Base-by-base conservation (phyloP, 2,329 filamentous ascomycete species). In the Hirsutella thompsonii region DNA sequence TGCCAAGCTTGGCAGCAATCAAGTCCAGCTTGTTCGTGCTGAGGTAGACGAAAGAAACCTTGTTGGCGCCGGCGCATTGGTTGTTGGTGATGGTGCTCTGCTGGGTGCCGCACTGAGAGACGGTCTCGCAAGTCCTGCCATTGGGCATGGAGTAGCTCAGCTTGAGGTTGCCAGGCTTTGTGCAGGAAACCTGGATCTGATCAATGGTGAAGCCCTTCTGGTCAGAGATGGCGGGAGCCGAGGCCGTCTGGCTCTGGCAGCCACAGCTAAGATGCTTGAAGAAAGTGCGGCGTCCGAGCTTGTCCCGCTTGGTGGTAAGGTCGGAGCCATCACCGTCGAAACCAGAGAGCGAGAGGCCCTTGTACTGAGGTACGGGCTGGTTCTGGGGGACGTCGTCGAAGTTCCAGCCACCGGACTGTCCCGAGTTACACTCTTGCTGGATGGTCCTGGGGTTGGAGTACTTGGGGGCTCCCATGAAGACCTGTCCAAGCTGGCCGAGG, bases 51-150 rank as follows among this genome's bases (percentile, higher is more conserved):
- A 95, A 79, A 41, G 75, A 79, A 46, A 95, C 87, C 43, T 77
- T 79, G 58, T 74, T 86, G 49, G 90, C 89, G 62, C 89, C 89
- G 75, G 88, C 90, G 60, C 90, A 96, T 72, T 95, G 87, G 46
- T 69, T 76, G 74, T 95, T 95, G 64, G 76, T 66, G 53, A 95
- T 70, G 37, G 72, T 74, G 44, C 77, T 80, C 53, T 85, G 85
- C 14, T 70, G 66, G 42, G 71, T 67, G 48, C 70, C 75, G 74
- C 86, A 93, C 40, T 69, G 56, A 49, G 74, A 68, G 47, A 76
- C 78, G 53, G 93, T 83, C 67, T 84, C 90, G 79, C 90, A 96
- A 45, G 62, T 75, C 13, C 76, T 80, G 51, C 84, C 84, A 58
- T 90, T 85, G 2, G 78, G 73, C 87, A 95, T 94, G 54, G 70